Base-by-base conservation (phyloP, 805 yeast species). In the Pichia californica region DNA sequence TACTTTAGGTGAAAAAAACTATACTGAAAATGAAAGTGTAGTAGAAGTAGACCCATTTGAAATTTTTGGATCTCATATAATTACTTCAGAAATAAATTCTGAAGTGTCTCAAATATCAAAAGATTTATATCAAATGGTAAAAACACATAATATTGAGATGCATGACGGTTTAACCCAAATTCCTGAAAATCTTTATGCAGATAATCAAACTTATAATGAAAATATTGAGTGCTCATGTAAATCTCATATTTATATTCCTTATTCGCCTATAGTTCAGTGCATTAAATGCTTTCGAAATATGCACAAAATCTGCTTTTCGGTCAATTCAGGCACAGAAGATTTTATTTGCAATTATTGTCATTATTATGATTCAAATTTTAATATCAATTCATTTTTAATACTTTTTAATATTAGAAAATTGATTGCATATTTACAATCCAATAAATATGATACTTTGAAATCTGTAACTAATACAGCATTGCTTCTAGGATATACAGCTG, bases 11-110 rank as follows among this genome's bases (percentile, higher is more conserved):
- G 63, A 58, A 41, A 58, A 61, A 26, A 69, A 67, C 49, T 61
- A 62, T 14, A 47, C 61, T 25, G 69, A 67, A 49, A 61, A 61
- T 25, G 69, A 67, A 49, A 61, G 62, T 14, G 47, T n/a, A 3
- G 55, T 64, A 32, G 43, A 52, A 33, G 46, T 68, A 26, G 60
- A 60, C 38, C 64, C 65, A 4, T 56, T 60, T 42, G 52, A 44
- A 33, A 21, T 44, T 5, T 25, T 49, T 20, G 35, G 35, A 4
- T 43, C 44, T 11, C 37, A 26, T 4, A 25, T 18, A 31, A 34
- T 11, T 11, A 40, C 28, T 9, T 13, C 32, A 1, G 30, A 28
- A 14, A 16, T 9, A 5, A 31, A 30, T 19, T 29, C 43, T 2
- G 38, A 51, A 26, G 35, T 47, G 13, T 58, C 64, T 4, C 60